Evolutionary conservation across 331 rosid species (phyloP).

Genomic region (Telfairia occidentalis): DNA sequence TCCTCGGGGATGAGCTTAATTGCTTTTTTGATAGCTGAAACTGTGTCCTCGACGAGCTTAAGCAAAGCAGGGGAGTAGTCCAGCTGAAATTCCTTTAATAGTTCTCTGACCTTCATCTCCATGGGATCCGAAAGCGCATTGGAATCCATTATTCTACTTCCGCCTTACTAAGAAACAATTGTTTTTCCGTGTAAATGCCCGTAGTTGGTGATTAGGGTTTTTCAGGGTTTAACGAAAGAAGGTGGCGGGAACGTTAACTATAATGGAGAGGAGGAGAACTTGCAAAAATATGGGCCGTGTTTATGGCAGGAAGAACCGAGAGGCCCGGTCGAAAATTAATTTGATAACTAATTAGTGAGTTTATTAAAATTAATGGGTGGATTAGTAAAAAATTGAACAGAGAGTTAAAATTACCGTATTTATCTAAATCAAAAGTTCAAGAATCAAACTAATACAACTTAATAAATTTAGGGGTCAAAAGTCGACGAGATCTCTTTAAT

Average conservation of each 20-base stretch:
- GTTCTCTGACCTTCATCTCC: slow-evolving; percentile 51
- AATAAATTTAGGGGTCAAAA: too few species aligned
- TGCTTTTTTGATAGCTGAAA: slow-evolving; percentile 39
- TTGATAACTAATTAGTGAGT: too few species aligned
- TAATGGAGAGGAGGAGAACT: background rate
- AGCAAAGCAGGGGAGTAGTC: slow-evolving; percentile 28
- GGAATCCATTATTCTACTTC: slow-evolving; percentile 15
- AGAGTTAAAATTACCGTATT: too few species aligned
- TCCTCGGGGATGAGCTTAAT: slow-evolving; percentile 45
- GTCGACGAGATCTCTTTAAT: too few species aligned
- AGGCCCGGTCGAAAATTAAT: background rate
- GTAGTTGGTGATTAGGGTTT: slow-evolving; percentile 14
- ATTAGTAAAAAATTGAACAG: too few species aligned
- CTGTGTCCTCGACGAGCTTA: slow-evolving; percentile 41
- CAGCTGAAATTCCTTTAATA: slow-evolving; percentile 50
- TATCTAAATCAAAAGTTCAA: too few species aligned
- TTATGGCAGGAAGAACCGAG: background rate
- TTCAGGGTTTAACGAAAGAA: slow-evolving; percentile 15
- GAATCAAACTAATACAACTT: too few species aligned
- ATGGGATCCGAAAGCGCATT: slow-evolving; percentile 20
- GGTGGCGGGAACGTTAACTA: slow-evolving; percentile 15
- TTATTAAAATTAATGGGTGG: too few species aligned
- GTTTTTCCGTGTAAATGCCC: background rate
- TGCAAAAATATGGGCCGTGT: background rate
- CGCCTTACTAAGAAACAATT: background rate